Base-by-base conservation (phyloP, 2,329 filamentous ascomycete genomes). In the Beauveria bassiana region DNA sequence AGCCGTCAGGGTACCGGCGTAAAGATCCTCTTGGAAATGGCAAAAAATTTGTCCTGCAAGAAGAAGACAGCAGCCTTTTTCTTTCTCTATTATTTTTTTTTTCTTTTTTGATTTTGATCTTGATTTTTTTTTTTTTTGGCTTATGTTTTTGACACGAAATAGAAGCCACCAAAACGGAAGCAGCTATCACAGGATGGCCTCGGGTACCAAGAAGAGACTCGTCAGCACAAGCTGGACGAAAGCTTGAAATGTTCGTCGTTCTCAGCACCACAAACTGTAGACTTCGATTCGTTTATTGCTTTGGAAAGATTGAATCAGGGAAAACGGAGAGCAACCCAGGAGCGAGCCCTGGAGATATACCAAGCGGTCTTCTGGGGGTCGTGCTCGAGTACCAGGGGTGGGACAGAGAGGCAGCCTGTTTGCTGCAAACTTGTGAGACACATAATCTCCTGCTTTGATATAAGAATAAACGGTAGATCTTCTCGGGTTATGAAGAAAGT, bases 31-130 rank as follows among this genome's bases (percentile, higher is more conserved):
- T 34, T 34, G 47, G 20, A 9, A 47, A n/a, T 40, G 34, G 18
- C 38, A 14, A 28, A 18, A 20, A 28, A 14, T 49, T 53, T 53
- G 60, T 34, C 53, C 53, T 16, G 60, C 53, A 62, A 62, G 46
- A 53, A 45, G 26, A 38, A 1, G 3, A 10, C 10, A 34, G 28
- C 8, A 9, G 3, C 2, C 2, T 34, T 34, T 31, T 34, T 34
- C 4, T 12, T 34, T 34, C 3, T 34, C 8, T 31, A 10, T 9
- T 31, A 1, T 10, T 34, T 0, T 34, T 34, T 31, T 34, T 0
- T 34, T 34, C 12, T 0, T 5, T 5, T 34, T 10, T 12, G 2
- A 10, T 12, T 31, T 10, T 31, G 10, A 10, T 31, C 9, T 31
- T 31, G n/a, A n/a, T n/a, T n/a, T 3, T 22, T 22, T 22, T 22